These are phyloP conservation scores for Golubevia pallescens DNA, from an alignment of 1,284 basidiomycete genomes.

Conservation along the genomic window DNA sequence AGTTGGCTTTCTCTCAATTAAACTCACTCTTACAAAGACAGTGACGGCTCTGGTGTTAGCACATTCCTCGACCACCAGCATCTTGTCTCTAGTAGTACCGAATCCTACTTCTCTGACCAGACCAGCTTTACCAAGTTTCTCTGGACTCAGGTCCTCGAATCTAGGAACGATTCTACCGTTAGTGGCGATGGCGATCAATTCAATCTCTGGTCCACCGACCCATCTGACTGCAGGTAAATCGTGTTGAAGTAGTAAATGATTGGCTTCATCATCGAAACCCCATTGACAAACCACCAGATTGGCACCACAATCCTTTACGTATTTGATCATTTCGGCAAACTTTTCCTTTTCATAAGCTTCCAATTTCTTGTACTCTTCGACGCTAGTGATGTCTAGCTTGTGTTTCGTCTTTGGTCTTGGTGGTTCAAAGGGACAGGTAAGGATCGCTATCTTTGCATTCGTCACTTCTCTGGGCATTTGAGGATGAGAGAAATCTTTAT, in stretches of 20 bases:
- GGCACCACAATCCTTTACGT: constrained; percentile 60
- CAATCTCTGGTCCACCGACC: constrained; percentile 3
- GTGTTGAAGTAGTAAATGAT: constrained; percentile 1
- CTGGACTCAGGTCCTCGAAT: constrained; percentile 3
- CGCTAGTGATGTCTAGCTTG: constrained; percentile 62
- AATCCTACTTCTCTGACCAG: constrained; percentile 3
- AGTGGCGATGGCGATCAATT: constrained; percentile 5
- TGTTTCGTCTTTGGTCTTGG: constrained; percentile 64
- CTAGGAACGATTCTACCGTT: constrained; percentile 5
- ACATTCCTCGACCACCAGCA: constrained; percentile 5
- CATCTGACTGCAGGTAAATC: constrained; percentile 2
- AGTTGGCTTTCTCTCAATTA: not conserved
- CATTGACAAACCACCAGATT: constrained; percentile 56
- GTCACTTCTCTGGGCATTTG: constrained; percentile 60
- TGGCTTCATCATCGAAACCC: constrained; percentile 6
- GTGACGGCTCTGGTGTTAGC: constrained; percentile 6
- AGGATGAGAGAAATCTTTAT: constrained; percentile 63
- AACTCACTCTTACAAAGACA: constrained; percentile 1
- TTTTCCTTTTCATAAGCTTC: constrained; percentile 59
- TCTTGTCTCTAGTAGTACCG: constrained; percentile 6
- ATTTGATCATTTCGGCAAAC: constrained; percentile 61
- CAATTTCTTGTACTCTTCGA: constrained; percentile 61
- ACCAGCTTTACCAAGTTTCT: constrained; percentile 3
- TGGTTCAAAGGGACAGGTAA: constrained; percentile 62
- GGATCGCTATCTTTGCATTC: constrained; percentile 59